Conservation (phyloP, 345 rosid species). For the Heritiera littoralis region DNA sequence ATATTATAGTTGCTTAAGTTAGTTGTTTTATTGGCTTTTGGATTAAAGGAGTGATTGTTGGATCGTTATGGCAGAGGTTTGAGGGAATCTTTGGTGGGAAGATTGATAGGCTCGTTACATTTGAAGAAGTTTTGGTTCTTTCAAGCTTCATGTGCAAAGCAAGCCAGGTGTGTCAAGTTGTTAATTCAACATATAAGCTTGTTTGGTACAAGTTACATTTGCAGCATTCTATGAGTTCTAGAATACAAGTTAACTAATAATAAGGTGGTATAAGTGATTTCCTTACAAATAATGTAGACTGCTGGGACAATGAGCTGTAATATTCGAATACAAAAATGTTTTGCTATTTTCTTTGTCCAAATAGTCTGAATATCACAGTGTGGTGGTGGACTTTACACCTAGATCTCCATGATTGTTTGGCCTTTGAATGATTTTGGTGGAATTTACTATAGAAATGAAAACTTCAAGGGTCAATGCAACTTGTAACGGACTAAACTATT, state of each 20-base stretch:
- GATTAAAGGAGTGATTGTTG: slow-evolving; percentile 11
- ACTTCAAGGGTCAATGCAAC: neutral
- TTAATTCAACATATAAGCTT: neutral
- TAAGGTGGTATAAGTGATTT: neutral
- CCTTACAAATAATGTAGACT: neutral
- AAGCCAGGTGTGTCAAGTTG: slow-evolving; percentile 62
- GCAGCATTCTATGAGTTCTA: neutral
- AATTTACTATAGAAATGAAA: neutral
- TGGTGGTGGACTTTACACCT: neutral
- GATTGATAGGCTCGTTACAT: slow-evolving; percentile 76
- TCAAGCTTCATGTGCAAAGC: slow-evolving; percentile 85
- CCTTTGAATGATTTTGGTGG: neutral
- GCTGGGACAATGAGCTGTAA: neutral
- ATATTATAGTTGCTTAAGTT: slow-evolving; percentile 19
- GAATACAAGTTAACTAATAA: neutral
- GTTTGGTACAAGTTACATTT: slow-evolving; percentile 5
- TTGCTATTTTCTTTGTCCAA: neutral
- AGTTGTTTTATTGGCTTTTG: neutral
- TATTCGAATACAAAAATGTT: neutral
- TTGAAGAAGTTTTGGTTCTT: slow-evolving; percentile 77
- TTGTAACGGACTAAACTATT: neutral
- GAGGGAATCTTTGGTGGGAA: slow-evolving; percentile 83
- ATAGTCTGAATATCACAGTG: neutral
- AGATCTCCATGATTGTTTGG: neutral
- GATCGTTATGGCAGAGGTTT: slow-evolving; percentile 66